A percentile compares a stretch with the other conserved stretches of the same genome.
These are phyloP conservation scores for Hypericum perforatum DNA, from an alignment of 345 rosid genomes.

Conservation along the genomic window DNA sequence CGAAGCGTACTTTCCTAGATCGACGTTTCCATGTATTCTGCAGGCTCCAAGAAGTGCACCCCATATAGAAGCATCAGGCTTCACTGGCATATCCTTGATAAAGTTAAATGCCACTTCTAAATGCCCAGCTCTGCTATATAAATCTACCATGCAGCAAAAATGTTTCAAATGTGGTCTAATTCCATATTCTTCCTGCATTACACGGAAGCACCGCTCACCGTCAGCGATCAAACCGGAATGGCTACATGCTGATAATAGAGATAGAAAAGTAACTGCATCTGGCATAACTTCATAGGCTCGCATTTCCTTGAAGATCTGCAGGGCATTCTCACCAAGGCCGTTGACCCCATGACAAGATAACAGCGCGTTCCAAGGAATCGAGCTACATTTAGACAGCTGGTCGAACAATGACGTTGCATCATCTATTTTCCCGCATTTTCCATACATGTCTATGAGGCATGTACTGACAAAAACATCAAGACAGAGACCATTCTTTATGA, in stretches of 20 bases:
- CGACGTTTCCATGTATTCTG: conserved; percentile 61
- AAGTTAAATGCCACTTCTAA: conserved; percentile 61
- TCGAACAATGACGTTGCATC: conserved; percentile 57
- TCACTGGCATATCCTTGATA: conserved; percentile 54
- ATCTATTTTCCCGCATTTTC: conserved; percentile 63
- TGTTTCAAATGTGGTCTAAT: conserved; percentile 70
- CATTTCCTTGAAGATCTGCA: conserved; percentile 55
- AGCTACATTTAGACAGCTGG: conserved; percentile 49
- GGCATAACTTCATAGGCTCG: conserved; percentile 39
- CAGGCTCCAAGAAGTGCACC: conserved; percentile 90
- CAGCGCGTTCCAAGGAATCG: conserved; percentile 83
- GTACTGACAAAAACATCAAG: conserved; percentile 52
- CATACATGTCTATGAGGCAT: conserved; percentile 75
- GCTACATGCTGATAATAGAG: conserved; percentile 76
- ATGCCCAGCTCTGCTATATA: conserved; percentile 74
- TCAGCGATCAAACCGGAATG: conserved; percentile 76
- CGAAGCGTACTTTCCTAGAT: conserved; percentile 63
- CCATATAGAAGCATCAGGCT: conserved; percentile 66
- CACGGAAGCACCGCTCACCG: conserved; percentile 41
- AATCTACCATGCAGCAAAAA: conserved; percentile 78
- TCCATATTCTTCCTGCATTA: conserved; percentile 50
- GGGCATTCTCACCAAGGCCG: conserved; percentile 55
- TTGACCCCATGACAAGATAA: conserved; percentile 79
- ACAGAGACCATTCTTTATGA: conserved; percentile 40
- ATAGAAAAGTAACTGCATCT: conserved; percentile 65